Percentiles rank a stretch among this genome's conserved stretches.
Evolutionary conservation across 2,329 filamentous ascomycete genomes (phyloP).

Genomic region (Monosporascus sp.): DNA sequence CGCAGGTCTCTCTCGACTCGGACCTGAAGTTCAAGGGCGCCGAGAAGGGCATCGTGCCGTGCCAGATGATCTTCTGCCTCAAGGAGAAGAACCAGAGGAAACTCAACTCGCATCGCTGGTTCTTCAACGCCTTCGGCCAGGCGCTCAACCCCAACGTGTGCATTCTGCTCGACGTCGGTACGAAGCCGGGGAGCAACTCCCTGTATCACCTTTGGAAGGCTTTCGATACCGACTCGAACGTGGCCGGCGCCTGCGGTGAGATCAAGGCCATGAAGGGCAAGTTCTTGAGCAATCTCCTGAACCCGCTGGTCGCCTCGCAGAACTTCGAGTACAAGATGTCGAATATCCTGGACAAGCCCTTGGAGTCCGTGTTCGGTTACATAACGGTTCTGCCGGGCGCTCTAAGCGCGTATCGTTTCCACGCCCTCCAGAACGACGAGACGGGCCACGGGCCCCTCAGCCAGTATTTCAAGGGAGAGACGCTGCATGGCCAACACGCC

Average conservation of each 20-base stretch:
- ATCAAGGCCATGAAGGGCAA: slow-evolving; percentile 96
- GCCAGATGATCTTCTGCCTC: slow-evolving; percentile 96
- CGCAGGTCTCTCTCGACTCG: slow-evolving; percentile 90
- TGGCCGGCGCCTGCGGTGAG: slow-evolving; percentile 93
- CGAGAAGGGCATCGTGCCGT: slow-evolving; percentile 97
- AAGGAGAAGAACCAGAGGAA: slow-evolving; percentile 98
- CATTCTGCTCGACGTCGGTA: slow-evolving; percentile 94
- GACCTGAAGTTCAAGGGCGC: slow-evolving; percentile 98
- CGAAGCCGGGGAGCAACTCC: slow-evolving; percentile 79
- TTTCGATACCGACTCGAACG: slow-evolving; percentile 95
- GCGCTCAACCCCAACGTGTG: slow-evolving; percentile 94
- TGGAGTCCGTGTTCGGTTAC: slow-evolving; percentile 96
- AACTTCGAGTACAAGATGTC: slow-evolving; percentile 99
- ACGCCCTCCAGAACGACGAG: slow-evolving; percentile 95
- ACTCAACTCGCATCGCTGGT: slow-evolving; percentile 97
- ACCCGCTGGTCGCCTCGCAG: slow-evolving; percentile 90
- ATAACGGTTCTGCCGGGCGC: slow-evolving; percentile 95
- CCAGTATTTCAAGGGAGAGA: slow-evolving; percentile 96
- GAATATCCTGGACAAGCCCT: slow-evolving; percentile 95
- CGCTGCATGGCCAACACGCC: slow-evolving; percentile 80
- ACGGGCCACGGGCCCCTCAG: slow-evolving; percentile 86
- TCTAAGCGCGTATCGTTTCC: slow-evolving; percentile 95
- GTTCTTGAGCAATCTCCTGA: slow-evolving; percentile 80
- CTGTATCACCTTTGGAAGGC: slow-evolving; percentile 99
- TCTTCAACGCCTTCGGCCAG: slow-evolving; percentile 95